Evolutionary conservation across 345 rosid genomes (phyloP).

Genomic region (Balakata baccata): DNA sequence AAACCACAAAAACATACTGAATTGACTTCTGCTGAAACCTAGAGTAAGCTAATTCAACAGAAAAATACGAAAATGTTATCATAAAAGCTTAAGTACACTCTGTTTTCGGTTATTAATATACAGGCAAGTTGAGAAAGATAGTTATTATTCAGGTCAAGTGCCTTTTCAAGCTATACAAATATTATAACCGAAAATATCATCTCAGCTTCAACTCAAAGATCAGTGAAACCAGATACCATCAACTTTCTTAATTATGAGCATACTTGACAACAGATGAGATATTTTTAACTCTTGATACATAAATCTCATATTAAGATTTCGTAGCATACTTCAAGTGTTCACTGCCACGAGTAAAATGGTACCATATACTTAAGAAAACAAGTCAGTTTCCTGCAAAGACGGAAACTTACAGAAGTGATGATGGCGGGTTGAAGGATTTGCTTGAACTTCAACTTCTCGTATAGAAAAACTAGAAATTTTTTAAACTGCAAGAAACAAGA

Average conservation of each 20-base stretch:
- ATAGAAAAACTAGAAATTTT: constrained; percentile 48
- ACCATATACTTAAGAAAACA: not conserved
- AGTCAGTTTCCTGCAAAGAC: not conserved
- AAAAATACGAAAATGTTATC: not conserved
- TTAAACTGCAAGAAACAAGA: constrained; percentile 51
- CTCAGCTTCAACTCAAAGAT: not conserved
- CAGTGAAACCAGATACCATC: not conserved
- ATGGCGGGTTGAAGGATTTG: constrained; percentile 94
- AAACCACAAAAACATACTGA: not conserved
- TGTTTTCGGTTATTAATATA: not conserved
- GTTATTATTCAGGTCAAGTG: not conserved
- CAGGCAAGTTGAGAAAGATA: not conserved
- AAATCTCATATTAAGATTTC: not conserved
- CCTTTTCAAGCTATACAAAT: not conserved
- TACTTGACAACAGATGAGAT: not conserved
- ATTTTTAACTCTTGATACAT: not conserved
- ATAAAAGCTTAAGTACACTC: not conserved
- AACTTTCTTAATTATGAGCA: not conserved
- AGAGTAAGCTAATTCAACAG: not conserved
- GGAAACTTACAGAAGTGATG: constrained; percentile 79
- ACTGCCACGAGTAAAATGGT: not conserved
- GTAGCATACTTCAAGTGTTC: not conserved
- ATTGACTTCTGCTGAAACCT: not conserved
- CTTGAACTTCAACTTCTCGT: constrained; percentile 87
- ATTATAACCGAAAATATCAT: not conserved